Evolutionary conservation across 2,329 filamentous ascomycete species (phyloP).

Genomic region (Plenodomus biglobosus): DNA sequence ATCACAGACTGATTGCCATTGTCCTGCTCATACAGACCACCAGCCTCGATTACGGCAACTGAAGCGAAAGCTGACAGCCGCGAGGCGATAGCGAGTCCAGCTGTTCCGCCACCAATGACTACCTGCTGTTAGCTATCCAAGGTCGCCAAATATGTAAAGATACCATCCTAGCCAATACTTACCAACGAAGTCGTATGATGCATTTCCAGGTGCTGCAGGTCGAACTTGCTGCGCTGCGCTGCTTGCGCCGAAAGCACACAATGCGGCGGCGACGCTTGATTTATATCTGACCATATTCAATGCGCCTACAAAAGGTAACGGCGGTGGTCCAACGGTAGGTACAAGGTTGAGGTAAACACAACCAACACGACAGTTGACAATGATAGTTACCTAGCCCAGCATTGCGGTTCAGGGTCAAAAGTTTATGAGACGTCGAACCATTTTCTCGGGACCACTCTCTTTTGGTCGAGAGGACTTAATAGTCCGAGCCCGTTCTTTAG

Average conservation of each 20-base stretch:
- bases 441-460: background rate
- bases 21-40: conserved; percentile 26
- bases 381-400: too few relatives aligned
- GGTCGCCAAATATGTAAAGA: background rate
- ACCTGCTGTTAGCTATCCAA: background rate
- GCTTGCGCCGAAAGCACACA: background rate
- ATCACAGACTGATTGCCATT: conserved; percentile 34
- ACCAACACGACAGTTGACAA: background rate
- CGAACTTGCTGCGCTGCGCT: background rate
- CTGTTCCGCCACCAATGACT: conserved; percentile 35
- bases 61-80: conserved; percentile 21
- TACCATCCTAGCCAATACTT: background rate
- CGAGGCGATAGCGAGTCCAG: conserved; percentile 29
- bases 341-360: background rate
- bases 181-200: background rate
- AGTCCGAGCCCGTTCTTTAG: background rate
- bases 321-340: background rate
- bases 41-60: conserved; percentile 35
- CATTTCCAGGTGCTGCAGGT: background rate
- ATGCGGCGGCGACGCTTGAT: background rate
- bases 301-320: background rate
- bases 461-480: background rate
- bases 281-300: background rate
- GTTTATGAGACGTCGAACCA: background rate
- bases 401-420: background rate